A percentile compares a stretch with the other conserved stretches of the same genome.
phyloP scores from a whole-genome alignment of 169 alveolate species.

The Eimeria praecox region DNA sequence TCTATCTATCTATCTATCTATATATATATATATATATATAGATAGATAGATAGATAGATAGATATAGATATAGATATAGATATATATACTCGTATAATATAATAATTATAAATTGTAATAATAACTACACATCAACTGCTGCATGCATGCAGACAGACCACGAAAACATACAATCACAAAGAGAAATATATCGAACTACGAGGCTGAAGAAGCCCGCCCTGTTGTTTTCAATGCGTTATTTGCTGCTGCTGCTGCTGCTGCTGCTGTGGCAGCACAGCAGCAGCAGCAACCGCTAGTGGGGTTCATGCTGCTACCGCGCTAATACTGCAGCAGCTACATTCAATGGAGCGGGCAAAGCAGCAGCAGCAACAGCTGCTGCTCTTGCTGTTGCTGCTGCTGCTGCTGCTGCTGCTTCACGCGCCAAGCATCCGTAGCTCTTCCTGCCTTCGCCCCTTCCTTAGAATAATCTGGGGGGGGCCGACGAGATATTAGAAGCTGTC shows the following conservation, averaged over 20 bases:
- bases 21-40: no score
- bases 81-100: no score
- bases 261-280: not conserved
- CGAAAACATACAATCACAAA: not conserved
- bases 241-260: conserved; percentile 48
- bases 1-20: no score
- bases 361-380: conserved; percentile 8
- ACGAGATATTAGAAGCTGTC: not conserved
- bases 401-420: conserved; percentile 22
- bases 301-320: not conserved
- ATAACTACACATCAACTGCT: not conserved
- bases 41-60: no score
- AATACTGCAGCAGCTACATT: not conserved
- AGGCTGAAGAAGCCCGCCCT: not conserved
- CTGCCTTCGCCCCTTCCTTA: not conserved
- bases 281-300: not conserved
- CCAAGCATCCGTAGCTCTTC: not conserved
- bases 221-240: not conserved
- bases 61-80: no score
- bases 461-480: conserved; percentile 17
- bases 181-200: not conserved
- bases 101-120: not conserved
- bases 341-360: not conserved
- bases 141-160: no score
- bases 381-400: conserved; percentile 35